Conservation (phyloP, 176 grass and related monocot species). For the Carex littledalei region DNA sequence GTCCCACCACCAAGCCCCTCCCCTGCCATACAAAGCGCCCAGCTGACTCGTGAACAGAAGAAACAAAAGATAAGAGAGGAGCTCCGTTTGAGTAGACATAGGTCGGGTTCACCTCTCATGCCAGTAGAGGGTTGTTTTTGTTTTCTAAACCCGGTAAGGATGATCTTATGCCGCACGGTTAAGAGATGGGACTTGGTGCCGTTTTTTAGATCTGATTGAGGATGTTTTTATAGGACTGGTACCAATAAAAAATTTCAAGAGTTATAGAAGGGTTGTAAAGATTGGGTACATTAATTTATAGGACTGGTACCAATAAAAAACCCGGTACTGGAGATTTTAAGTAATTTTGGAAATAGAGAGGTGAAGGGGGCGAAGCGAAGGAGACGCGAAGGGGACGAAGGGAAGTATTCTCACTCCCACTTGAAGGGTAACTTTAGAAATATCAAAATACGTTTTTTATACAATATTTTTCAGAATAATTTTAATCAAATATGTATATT, state of each 20-base stretch:
- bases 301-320: too few relatives aligned
- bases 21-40: conserved; percentile 61
- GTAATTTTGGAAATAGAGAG: too few relatives aligned
- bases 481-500: too few relatives aligned
- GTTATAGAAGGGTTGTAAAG: neutral
- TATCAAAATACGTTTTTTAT: too few relatives aligned
- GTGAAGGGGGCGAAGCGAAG: too few relatives aligned
- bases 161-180: conserved; percentile 21
- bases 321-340: too few relatives aligned
- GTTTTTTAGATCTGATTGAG: conserved; percentile 30
- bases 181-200: conserved; percentile 34
- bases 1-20: conserved; percentile 30
- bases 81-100: neutral
- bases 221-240: neutral
- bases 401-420: too few relatives aligned
- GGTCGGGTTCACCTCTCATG: neutral
- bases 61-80: neutral
- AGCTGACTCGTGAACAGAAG: neutral
- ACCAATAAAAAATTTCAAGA: neutral
- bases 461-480: too few relatives aligned
- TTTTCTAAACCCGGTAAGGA: conserved; percentile 29
- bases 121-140: neutral
- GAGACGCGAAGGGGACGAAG: too few relatives aligned
- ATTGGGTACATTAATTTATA: neutral
- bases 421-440: too few relatives aligned